Base-by-base conservation (phyloP, 805 yeast species). In the Candida taoyuanica region DNA sequence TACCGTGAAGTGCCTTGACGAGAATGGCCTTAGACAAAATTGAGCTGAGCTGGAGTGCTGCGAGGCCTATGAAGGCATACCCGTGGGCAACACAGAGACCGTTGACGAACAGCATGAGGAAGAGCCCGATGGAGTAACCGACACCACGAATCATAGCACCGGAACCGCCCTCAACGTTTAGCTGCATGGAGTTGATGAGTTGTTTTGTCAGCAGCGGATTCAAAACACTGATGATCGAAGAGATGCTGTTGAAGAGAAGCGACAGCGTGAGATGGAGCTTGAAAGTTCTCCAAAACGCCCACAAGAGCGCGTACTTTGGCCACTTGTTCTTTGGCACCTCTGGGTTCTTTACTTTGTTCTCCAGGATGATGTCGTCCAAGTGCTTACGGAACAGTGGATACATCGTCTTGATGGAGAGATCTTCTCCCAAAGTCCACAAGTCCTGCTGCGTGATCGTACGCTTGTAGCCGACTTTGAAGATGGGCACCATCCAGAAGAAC, bases 101-200 rank as follows among this genome's bases (percentile, higher is more conserved):
- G 14, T 13, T 27, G 9, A 28, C 3, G 15, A 13, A 14, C 14
- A 28, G 21, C 27, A 34, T 27, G 11, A 33, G 7, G 17, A 28
- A 5, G 17, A 33, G 6, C n/a, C 88, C 93, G 34, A 85, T 58
- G 5, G 88, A 81, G 50, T 76, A 83, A 8, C 89, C 95, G 14
- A 82, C 67, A 45, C 95, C 95, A 29, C 58, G 65, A 32, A 77
- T 65, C 19, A 62, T 50, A 7, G 62, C 51, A 11, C 52, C 45
- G n/a, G 63, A 58, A 16, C 64, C 46, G 7, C 73, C 73, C 24
- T 46, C 44, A 18, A 67, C 66, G 36, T 66, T 60, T 33, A 48
- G 50, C 44, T 69, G 70, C n/a, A 78, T 79, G 44, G 65, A 76
- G 24, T 63, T 60, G 40, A 78, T 76, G 36, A 78, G 60, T 26